A percentile compares a stretch with the other conserved stretches of the same genome.
Evolutionary conservation across 2,329 filamentous ascomycete genomes (phyloP).

Genomic region (Aspergillus intermedius): DNA sequence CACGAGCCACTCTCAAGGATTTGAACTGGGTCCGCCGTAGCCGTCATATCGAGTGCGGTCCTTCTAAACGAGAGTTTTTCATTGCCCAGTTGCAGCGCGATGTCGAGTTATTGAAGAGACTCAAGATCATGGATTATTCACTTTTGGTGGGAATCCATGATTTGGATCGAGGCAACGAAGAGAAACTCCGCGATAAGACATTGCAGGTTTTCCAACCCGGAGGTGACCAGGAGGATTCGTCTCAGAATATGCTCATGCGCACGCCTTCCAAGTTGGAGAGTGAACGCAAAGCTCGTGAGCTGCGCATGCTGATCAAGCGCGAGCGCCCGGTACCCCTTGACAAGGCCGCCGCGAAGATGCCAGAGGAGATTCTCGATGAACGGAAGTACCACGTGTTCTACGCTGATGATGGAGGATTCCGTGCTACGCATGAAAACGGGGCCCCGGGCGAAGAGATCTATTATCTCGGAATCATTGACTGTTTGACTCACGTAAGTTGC

Average conservation of each 20-base stretch:
- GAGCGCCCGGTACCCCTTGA: conserved; percentile 93
- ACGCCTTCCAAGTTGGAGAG: conserved; percentile 93
- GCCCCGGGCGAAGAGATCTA: conserved; percentile 84
- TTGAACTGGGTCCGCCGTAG: conserved; percentile 90
- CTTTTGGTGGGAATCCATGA: conserved; percentile 93
- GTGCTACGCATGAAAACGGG: conserved; percentile 87
- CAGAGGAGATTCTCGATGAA: conserved; percentile 74
- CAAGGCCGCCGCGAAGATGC: conserved; percentile 76
- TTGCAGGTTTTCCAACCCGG: conserved; percentile 90
- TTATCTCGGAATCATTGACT: conserved; percentile 97
- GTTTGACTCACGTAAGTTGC: conserved; percentile 80
- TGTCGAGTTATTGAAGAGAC: conserved; percentile 73
- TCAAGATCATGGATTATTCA: conserved; percentile 99
- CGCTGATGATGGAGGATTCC: conserved; percentile 85
- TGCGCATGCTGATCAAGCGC: conserved; percentile 85
- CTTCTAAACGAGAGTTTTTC: conserved; percentile 81
- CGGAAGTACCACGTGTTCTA: conserved; percentile 80
- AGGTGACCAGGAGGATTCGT: conserved; percentile 57
- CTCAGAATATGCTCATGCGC: conserved; percentile 64
- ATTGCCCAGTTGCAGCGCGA: conserved; percentile 83
- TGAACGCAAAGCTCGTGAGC: conserved; percentile 79
- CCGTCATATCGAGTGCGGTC: conserved; percentile 78
- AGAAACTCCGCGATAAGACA: conserved; percentile 84
- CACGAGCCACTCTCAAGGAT: conserved; percentile 89
- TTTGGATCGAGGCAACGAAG: conserved; percentile 81